Percentiles rank a stretch among this genome's conserved stretches.
These are phyloP conservation scores for Skeletonema menzelii DNA, from an alignment of 108 stramenopile genomes.

Conservation along the genomic window DNA sequence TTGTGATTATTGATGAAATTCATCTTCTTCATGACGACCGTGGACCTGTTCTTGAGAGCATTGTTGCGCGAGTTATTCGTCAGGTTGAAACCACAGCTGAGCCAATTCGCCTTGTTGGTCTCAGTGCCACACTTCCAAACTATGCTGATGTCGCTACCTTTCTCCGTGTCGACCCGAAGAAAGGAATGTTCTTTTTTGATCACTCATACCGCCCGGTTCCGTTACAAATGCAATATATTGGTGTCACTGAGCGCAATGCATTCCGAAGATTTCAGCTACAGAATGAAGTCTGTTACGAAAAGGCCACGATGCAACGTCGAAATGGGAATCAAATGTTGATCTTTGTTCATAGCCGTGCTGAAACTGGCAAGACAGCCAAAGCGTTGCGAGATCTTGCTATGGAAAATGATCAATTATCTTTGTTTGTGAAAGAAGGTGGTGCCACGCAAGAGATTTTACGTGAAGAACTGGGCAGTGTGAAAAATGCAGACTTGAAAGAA, in stretches of 20 bases:
- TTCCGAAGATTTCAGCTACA: constrained; percentile 96
- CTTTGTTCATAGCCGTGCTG: constrained; percentile 98
- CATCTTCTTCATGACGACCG: constrained; percentile 99
- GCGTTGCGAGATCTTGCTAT: constrained; percentile 94
- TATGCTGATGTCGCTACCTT: constrained; percentile 99
- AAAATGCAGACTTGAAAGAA: constrained; percentile 94
- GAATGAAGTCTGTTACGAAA: constrained; percentile 99
- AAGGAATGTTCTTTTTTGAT: constrained; percentile 99
- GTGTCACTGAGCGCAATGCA: constrained; percentile 98
- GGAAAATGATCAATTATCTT: constrained; percentile 85
- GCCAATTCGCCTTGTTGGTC: constrained; percentile 94
- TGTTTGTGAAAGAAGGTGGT: constrained; percentile 89
- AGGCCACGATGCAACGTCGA: constrained; percentile 86
- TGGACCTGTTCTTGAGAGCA: constrained; percentile 97
- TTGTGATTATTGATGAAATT: constrained; percentile 99
- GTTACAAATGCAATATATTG: constrained; percentile 99
- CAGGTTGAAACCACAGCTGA: constrained; percentile 96
- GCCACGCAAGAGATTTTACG: constrained; percentile 93
- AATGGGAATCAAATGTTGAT: constrained; percentile 95
- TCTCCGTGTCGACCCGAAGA: constrained; percentile 95
- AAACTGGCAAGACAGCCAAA: constrained; percentile 97
- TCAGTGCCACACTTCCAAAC: constrained; percentile 99
- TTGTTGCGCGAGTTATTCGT: constrained; percentile 95
- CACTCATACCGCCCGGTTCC: constrained; percentile 98
- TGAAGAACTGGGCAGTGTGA: constrained; percentile 81